Base-by-base conservation (phyloP, 805 yeast species). In the Kodamaea hsintzibuensis region DNA sequence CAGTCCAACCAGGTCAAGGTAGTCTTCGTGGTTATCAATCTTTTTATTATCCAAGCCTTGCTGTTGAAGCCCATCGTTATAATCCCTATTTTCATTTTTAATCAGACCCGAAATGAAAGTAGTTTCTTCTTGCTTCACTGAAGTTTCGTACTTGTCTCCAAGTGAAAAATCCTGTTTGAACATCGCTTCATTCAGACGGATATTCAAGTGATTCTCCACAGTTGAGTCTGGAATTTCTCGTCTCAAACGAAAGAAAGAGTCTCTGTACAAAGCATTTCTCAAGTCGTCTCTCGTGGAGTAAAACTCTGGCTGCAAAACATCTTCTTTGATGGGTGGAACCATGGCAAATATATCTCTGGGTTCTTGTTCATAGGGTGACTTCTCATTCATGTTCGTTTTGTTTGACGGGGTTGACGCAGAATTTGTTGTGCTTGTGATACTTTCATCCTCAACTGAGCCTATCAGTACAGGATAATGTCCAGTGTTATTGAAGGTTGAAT, bases 321-420 rank as follows among this genome's bases (percentile, higher is more conserved):
- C 42, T n/a, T 51, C 55, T 10, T 49, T 51, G 30, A 55, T 50
- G 9, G 57, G 56, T 7, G 57, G 42, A 10, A 57, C 57, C 40
- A 42, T 42, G 19, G 60, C 50, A 47, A 57, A 57, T 14, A 57
- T 57, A 27, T 57, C 56, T 17, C 38, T 47, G 13, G 52, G 42
- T 14, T 40, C 33, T 5, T 27, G 35, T 30, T 30, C 35, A 14
- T 9, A 2, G 25, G 44, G 44, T 7, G 44, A 40, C n/a, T 40
- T 19, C 7, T 42, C 46, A 16, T 14, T 42, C 7, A 19, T 30
- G 16, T 49, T 40, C 19, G 52, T 10, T 10, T 30, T 49, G 46
- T 50, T 53, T 12, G 27, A 44, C 16, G 49, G 44, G 12, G 38
- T 40, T 3, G 51, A n/a, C 6, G 25, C 17, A 8, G 44, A 40